Base-by-base conservation (phyloP, 2,329 filamentous ascomycete genomes). In the Emergomyces pasteurianus region DNA sequence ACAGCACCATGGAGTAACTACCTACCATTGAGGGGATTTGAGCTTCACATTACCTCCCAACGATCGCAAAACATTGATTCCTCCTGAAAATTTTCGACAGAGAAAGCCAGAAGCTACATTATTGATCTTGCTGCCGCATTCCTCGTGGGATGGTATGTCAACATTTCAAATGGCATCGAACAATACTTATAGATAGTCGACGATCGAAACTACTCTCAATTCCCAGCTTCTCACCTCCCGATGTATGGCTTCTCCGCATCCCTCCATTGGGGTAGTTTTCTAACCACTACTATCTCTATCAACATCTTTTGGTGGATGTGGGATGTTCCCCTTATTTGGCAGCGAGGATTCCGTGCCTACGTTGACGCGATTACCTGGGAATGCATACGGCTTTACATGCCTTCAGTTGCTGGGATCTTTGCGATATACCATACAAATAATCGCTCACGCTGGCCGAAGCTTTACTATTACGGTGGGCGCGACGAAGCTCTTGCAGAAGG, bases 291-390 rank as follows among this genome's bases (percentile, higher is more conserved):
- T 23, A 49, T 58, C 14, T 42, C 57, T 14, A 34, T 58, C 28
- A 58, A 58, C 9, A 50, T 36, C 31, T 50, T 49, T 12, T 58
- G 57, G 57, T 58, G 42, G 43, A 42, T 58, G 4, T 58, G 57
- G 57, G 57, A 58, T 31, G 50, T 58, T 3, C 57, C 57, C 12
- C 57, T 58, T n/a, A 49, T 50, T 14, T 58, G 42, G 43, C 43
- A 40, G 10, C 43, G 46, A 12, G 57, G 57, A 16, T 58, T 49
- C n/a, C 57, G 57, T 34, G 57, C 57, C 2, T 58, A 58, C 16
- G 21, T 58, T 26, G 43, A 58, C 31, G 57, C 42, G n/a, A 50
- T 58, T 50, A 58, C 46, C 43, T 58, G 57, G 57, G 57, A 58
- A 58, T 58, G 57, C n/a, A 21, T 58, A 9, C 43, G 57, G 38